Conservation (phyloP, 2,329 filamentous ascomycete genomes). For the Ophiostoma triangulosporum region DNA sequence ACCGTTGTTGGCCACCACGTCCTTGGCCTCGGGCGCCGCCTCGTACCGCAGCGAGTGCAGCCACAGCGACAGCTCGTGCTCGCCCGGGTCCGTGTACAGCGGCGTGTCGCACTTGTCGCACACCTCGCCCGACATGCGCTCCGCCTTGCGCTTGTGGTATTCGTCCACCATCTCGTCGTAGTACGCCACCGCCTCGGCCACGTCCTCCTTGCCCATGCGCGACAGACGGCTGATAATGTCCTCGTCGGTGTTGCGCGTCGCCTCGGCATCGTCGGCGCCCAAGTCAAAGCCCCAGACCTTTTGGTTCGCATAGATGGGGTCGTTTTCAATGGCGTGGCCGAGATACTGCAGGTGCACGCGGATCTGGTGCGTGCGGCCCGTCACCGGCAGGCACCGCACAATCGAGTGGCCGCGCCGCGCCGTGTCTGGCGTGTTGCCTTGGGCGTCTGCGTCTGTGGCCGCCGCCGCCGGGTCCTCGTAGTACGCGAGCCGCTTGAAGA, state of each 20-base stretch:
- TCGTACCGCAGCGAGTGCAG: slow-evolving; percentile 86
- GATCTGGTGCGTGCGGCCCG: slow-evolving; percentile 87
- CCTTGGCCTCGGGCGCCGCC: slow-evolving; percentile 52
- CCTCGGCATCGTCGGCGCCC: slow-evolving; percentile 53
- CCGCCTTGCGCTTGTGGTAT: slow-evolving; percentile 81
- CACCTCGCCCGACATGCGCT: slow-evolving; percentile 77
- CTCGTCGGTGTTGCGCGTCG: slow-evolving; percentile 61
- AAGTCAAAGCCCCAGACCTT: slow-evolving; percentile 78
- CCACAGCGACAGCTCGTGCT: slow-evolving; percentile 84
- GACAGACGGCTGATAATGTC: slow-evolving; percentile 77
- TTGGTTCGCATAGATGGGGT: slow-evolving; percentile 93
- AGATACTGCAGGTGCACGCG: slow-evolving; percentile 90
- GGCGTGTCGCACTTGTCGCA: slow-evolving; percentile 77
- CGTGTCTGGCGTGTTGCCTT: not conserved
- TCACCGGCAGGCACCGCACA: slow-evolving; percentile 84
- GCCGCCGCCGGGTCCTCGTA: slow-evolving; percentile 33
- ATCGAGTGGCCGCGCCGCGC: slow-evolving; percentile 65
- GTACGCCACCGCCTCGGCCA: slow-evolving; percentile 81
- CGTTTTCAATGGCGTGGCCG: slow-evolving; percentile 90
- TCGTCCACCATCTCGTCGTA: slow-evolving; percentile 86
- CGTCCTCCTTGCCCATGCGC: slow-evolving; percentile 87
- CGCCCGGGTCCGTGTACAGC: slow-evolving; percentile 82
- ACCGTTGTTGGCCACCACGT: not conserved
- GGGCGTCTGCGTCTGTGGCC: not conserved
- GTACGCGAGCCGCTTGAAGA: slow-evolving; percentile 88